phyloP scores from a whole-genome alignment of 2,329 filamentous ascomycete species.

The Aspergillus sp. region DNA sequence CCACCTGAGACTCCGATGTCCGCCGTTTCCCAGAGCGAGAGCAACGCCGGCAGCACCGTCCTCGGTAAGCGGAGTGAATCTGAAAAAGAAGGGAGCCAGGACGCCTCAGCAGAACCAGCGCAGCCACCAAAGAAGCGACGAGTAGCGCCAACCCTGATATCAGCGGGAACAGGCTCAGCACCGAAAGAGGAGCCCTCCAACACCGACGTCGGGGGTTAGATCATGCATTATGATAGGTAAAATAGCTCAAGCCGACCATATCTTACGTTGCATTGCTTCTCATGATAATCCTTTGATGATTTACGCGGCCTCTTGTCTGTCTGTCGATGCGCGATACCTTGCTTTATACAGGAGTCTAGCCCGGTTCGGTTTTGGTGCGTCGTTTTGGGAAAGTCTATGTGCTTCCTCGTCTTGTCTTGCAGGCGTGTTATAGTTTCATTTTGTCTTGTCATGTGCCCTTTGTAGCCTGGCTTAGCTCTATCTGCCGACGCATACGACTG shows the following conservation, averaged over 20 bases:
- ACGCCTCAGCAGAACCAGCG: conserved; percentile 49
- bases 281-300: conserved; percentile 19
- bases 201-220: conserved; percentile 24
- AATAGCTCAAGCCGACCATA: conserved; percentile 7
- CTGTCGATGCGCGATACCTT: conserved; percentile 13
- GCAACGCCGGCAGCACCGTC: conserved; percentile 58
- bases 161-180: conserved; percentile 26
- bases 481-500: background rate
- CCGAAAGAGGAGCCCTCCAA: conserved; percentile 19
- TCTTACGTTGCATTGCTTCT: conserved; percentile 5
- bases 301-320: conserved; percentile 15
- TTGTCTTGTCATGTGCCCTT: background rate
- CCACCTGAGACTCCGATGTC: conserved; percentile 82
- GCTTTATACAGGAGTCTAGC: background rate
- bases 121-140: conserved; percentile 68
- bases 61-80: conserved; percentile 57
- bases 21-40: conserved; percentile 57
- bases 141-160: conserved; percentile 70
- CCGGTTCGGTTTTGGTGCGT: background rate
- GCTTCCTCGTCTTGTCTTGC: background rate
- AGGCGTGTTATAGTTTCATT: background rate
- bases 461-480: background rate
- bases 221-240: background rate
- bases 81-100: conserved; percentile 49
- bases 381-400: conserved; percentile 9